Evolutionary conservation across 2,329 filamentous ascomycete genomes (phyloP).

Genomic region (Xylaria digitata): DNA sequence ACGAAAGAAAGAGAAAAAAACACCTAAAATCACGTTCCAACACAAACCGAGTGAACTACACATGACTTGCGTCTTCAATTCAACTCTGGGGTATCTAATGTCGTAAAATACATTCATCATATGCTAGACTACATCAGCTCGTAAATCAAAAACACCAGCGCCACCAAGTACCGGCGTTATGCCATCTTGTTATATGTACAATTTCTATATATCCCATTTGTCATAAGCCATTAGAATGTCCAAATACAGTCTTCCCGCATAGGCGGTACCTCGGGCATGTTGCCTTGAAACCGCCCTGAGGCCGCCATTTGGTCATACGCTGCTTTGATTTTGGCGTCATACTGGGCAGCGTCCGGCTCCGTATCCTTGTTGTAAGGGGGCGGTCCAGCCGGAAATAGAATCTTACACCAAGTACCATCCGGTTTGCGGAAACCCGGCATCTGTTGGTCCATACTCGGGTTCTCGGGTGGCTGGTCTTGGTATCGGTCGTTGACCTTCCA

Average conservation of each 20-base stretch:
- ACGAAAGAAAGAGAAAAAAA: constrained; percentile 16
- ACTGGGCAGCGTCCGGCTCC: constrained; percentile 64
- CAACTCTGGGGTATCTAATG: constrained; percentile 33
- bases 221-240: constrained; percentile 67
- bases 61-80: background rate
- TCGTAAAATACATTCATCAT: constrained; percentile 21
- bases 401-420: constrained; percentile 69
- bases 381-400: constrained; percentile 80
- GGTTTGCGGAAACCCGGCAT: constrained; percentile 62
- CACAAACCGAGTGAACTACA: constrained; percentile 3
- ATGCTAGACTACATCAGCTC: background rate
- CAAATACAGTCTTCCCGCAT: constrained; percentile 79
- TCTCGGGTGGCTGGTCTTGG: constrained; percentile 34
- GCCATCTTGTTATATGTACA: constrained; percentile 19
- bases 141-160: constrained; percentile 17
- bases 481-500: constrained; percentile 46
- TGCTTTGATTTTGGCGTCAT: constrained; percentile 69
- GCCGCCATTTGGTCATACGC: constrained; percentile 74
- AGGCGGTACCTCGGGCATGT: constrained; percentile 83
- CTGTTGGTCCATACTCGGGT: constrained; percentile 26
- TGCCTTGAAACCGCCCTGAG: constrained; percentile 75
- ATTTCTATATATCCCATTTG: background rate
- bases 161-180: constrained; percentile 12
- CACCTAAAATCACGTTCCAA: background rate
- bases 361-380: constrained; percentile 73